Percentiles rank a stretch among this genome's conserved stretches.
Evolutionary conservation across 2,329 filamentous ascomycete species (phyloP).

Genomic region (Ramularia collo-cygni): DNA sequence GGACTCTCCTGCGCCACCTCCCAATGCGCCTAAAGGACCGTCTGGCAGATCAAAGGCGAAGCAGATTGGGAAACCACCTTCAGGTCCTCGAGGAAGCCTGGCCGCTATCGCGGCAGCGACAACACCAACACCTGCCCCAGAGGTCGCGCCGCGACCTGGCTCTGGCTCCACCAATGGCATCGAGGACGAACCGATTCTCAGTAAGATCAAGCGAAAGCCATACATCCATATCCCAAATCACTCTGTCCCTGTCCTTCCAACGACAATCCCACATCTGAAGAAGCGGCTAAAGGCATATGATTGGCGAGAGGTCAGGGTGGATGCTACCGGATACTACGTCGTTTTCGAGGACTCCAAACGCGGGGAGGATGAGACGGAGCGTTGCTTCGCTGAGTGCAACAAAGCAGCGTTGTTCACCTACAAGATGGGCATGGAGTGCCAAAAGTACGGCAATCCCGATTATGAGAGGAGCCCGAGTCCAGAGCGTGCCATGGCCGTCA

Average conservation of each 20-base stretch:
- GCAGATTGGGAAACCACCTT: conserved; percentile 22
- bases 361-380: conserved; percentile 72
- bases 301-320: conserved; percentile 74
- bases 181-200: conserved; percentile 60
- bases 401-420: conserved; percentile 87
- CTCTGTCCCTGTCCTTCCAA: conserved; percentile 77
- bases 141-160: conserved; percentile 33
- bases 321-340: conserved; percentile 83
- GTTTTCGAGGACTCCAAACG: conserved; percentile 73
- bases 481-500: conserved; percentile 41
- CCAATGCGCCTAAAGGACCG: conserved; percentile 80
- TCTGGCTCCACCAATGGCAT: conserved; percentile 47
- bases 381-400: conserved; percentile 72
- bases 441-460: conserved; percentile 59
- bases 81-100: conserved; percentile 11
- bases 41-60: conserved; percentile 46
- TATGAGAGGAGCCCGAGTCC: conserved; percentile 51
- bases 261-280: conserved; percentile 83
- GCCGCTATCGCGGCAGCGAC: conserved; percentile 20
- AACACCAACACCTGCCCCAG: neutral
- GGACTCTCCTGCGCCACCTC: conserved; percentile 59
- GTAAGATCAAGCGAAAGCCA: conserved; percentile 67
- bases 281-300: conserved; percentile 78
- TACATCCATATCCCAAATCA: conserved; percentile 86
- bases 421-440: conserved; percentile 82